Conservation (phyloP, 2,329 filamentous ascomycete genomes). For the Talaromyces sp. region DNA sequence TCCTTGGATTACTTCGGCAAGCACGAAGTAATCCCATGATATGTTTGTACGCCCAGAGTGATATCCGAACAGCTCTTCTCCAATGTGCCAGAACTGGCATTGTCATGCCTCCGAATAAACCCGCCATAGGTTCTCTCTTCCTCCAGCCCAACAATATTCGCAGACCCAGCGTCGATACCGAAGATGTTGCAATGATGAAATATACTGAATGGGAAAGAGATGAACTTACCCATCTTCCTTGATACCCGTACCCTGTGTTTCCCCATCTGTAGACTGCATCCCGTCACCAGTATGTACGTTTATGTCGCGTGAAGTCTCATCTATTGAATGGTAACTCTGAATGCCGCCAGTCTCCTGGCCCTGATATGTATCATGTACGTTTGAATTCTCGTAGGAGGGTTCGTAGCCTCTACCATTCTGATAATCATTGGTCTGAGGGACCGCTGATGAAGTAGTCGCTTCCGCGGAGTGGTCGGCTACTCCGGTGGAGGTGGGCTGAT, state of each 20-base stretch:
- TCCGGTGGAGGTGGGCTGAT: slow-evolving; percentile 30
- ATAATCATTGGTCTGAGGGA: slow-evolving; percentile 9
- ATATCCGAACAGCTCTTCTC: neutral
- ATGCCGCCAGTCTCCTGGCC: slow-evolving; percentile 35
- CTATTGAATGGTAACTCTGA: slow-evolving; percentile 28
- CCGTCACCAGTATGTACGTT: slow-evolving; percentile 30
- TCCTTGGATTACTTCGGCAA: neutral
- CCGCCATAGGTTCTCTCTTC: neutral
- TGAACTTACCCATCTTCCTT: slow-evolving; percentile 89
- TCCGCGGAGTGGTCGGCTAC: slow-evolving; percentile 41
- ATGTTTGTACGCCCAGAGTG: neutral
- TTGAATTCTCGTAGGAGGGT: slow-evolving; percentile 22
- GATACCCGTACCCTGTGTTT: slow-evolving; percentile 50
- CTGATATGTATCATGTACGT: slow-evolving; percentile 33
- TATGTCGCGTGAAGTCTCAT: slow-evolving; percentile 26
- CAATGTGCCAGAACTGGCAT: neutral
- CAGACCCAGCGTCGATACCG: slow-evolving; percentile 18
- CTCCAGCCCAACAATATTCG: slow-evolving; percentile 1
- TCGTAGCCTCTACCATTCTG: slow-evolving; percentile 8
- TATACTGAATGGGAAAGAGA: slow-evolving; percentile 21
- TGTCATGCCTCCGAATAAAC: slow-evolving; percentile 1
- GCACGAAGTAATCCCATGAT: neutral
- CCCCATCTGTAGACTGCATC: slow-evolving; percentile 29
- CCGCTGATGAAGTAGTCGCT: slow-evolving; percentile 32
- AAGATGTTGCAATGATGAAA: slow-evolving; percentile 26